These are phyloP conservation scores for Myxozyma nipponensis DNA, from an alignment of 805 yeast species.

Conservation along the genomic window DNA sequence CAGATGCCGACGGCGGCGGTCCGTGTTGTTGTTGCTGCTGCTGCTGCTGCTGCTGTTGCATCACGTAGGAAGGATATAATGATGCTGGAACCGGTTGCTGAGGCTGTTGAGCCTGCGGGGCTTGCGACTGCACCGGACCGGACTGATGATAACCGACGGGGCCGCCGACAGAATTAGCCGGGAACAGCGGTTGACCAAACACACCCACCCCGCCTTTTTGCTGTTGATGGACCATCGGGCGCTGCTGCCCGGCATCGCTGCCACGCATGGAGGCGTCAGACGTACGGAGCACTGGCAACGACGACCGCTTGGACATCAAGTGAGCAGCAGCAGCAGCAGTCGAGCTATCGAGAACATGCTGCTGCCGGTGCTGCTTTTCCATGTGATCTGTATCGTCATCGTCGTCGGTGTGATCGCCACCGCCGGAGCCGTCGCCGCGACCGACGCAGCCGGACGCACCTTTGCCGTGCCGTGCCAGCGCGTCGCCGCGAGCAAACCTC, in stretches of 20 bases:
- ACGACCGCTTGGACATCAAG: neutral
- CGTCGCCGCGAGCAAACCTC: conserved; percentile 70
- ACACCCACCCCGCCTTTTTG: conserved; percentile 1
- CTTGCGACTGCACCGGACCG: neutral
- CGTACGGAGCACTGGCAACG: conserved; percentile 20
- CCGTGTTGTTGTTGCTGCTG: neutral
- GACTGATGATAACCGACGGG: neutral
- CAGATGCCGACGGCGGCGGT: conserved; percentile 6
- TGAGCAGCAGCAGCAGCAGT: neutral
- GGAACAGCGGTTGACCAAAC: conserved; percentile 1
- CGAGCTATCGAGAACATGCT: neutral
- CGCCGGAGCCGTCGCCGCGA: conserved; percentile 21
- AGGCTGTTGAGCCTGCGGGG: conserved; percentile 9
- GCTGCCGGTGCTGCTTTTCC: conserved; percentile 12
- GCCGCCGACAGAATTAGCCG: conserved; percentile 8
- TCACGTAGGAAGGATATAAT: neutral
- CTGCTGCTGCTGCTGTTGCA: neutral
- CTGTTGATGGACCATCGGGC: neutral
- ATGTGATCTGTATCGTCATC: conserved; percentile 9
- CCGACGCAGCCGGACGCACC: conserved; percentile 39
- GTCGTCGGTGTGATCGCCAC: conserved; percentile 20
- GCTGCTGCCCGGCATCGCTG: conserved; percentile 1
- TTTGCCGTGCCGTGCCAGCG: conserved; percentile 64
- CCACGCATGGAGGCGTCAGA: neutral
- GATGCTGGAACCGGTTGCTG: conserved; percentile 12